phyloP scores from a whole-genome alignment of 2,329 filamentous ascomycete species.

The Immersiporthe knoxdaviesiana region DNA sequence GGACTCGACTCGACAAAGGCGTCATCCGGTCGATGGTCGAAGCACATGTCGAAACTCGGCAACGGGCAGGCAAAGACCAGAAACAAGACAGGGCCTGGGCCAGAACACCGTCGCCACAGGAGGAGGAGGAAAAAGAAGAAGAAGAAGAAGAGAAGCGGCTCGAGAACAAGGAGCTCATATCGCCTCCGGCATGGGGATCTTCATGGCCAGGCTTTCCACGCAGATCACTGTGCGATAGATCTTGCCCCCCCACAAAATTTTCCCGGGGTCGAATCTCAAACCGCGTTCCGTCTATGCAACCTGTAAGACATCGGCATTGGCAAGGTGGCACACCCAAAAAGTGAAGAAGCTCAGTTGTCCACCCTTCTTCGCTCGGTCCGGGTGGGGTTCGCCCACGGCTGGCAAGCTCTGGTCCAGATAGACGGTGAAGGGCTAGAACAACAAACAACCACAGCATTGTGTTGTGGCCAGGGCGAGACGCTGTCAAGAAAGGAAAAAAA shows the following conservation, averaged over 20 bases:
- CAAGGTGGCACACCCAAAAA: conserved; percentile 15
- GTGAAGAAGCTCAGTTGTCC: conserved; percentile 14
- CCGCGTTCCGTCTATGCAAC: conserved; percentile 12
- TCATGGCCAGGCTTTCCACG: conserved; percentile 16
- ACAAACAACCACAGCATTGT: not conserved
- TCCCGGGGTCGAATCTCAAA: conserved; percentile 10
- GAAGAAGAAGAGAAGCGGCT: not conserved
- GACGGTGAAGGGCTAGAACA: not conserved
- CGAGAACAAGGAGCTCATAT: conserved; percentile 11
- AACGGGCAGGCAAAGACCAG: conserved; percentile 6
- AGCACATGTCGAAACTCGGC: conserved; percentile 9
- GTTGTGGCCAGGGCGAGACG: not conserved
- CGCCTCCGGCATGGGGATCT: conserved; percentile 3
- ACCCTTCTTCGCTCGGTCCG: conserved; percentile 17
- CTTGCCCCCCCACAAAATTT: conserved; percentile 12
- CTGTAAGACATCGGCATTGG: conserved; percentile 15
- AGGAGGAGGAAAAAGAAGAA: not conserved
- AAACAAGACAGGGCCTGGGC: conserved; percentile 17
- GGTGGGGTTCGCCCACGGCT: conserved; percentile 4
- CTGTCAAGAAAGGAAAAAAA: not conserved
- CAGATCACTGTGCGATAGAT: conserved; percentile 2
- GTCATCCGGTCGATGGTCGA: conserved; percentile 13
- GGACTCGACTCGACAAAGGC: conserved; percentile 1
- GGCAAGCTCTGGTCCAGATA: not conserved
- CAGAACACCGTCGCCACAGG: not conserved